Conservation (phyloP, 2,329 filamentous ascomycete genomes). For the Nemania sp. region DNA sequence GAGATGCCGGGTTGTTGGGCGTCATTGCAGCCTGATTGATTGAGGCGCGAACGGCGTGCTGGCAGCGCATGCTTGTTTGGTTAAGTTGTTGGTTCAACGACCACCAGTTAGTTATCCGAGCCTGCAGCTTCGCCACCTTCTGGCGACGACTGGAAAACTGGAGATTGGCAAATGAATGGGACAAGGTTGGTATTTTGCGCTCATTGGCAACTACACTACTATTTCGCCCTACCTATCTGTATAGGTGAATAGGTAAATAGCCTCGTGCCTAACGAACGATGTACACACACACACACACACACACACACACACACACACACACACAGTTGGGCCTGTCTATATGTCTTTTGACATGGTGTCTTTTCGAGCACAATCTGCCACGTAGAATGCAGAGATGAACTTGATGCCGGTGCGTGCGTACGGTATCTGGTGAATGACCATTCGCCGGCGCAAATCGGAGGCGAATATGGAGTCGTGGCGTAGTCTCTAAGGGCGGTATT, state of each 20-base stretch:
- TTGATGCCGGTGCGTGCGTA: not conserved
- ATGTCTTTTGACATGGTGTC: no score
- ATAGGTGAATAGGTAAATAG: not conserved
- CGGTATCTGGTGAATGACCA: not conserved
- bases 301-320: no score
- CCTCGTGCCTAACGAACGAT: not conserved
- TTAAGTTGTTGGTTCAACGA: conserved; percentile 1
- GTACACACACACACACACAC: not conserved
- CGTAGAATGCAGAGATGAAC: not conserved
- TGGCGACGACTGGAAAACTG: not conserved
- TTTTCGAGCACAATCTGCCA: not conserved
- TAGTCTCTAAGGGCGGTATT: not conserved
- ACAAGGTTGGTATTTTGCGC: no score
- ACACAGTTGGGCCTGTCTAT: not conserved
- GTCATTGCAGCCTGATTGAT: conserved; percentile 14
- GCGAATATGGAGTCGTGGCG: not conserved
- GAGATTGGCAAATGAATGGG: not conserved
- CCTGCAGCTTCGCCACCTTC: conserved; percentile 5
- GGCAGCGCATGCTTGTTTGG: conserved; percentile 1
- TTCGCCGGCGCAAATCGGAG: not conserved
- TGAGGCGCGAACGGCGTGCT: conserved; percentile 4
- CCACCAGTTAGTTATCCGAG: conserved; percentile 7
- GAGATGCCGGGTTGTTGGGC: conserved; percentile 17
- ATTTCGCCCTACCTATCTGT: not conserved
- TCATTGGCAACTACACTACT: no score